These are phyloP conservation scores for Phylloporus sp. DNA, from an alignment of 768 basidiomycete species.

Conservation along the genomic window DNA sequence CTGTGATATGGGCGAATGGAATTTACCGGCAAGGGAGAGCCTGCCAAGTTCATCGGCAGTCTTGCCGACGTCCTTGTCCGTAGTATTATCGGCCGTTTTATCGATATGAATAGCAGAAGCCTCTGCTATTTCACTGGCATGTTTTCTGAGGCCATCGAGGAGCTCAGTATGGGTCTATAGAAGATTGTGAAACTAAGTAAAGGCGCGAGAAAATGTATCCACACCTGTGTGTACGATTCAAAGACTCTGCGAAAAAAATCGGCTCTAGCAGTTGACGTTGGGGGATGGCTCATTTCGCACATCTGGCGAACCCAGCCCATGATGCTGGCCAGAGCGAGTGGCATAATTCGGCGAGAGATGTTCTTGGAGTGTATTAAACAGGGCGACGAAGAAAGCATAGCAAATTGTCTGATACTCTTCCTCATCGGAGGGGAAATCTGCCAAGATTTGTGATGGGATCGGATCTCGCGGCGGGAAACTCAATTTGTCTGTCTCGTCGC, in stretches of 20 bases:
- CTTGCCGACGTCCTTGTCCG: not conserved
- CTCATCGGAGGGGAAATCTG: not conserved
- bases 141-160: not conserved
- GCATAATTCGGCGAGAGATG: not conserved
- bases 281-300: conserved; percentile 3
- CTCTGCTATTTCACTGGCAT: not conserved
- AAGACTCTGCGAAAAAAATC: not conserved
- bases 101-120: not conserved
- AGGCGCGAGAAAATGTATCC: not conserved
- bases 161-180: not conserved
- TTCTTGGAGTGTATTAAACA: conserved; percentile 4
- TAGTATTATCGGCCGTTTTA: too few relatives aligned
- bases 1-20: not conserved
- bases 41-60: not conserved
- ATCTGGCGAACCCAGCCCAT: conserved; percentile 1
- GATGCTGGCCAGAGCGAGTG: not conserved
- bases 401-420: conserved; percentile 2
- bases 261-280: not conserved
- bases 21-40: not conserved
- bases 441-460: conserved; percentile 12
- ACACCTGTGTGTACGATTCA: not conserved
- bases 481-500: not conserved
- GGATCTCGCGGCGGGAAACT: conserved; percentile 15
- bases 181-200: not conserved
- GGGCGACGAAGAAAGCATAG: conserved; percentile 11